Conservation (phyloP, 768 basidiomycete species). For the Daedaleopsis nitida region DNA sequence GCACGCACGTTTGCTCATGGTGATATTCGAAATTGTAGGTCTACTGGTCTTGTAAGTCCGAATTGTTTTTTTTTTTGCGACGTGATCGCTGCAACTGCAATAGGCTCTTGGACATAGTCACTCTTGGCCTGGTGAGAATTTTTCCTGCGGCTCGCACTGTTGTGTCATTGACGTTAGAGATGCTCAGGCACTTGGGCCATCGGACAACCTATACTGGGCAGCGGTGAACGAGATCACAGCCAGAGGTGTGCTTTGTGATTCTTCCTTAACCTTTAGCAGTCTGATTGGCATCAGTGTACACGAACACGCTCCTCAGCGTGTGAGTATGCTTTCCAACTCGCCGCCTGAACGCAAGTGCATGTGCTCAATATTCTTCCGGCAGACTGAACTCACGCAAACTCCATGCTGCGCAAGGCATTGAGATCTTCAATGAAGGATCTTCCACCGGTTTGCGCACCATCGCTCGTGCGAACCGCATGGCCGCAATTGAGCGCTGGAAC, state of each 20-base stretch:
- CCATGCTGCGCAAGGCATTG: not conserved
- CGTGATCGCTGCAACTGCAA: not conserved
- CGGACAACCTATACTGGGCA: not conserved
- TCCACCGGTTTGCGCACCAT: not conserved
- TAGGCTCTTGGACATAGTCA: not conserved
- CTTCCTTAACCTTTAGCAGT: not conserved
- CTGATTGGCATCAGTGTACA: not conserved
- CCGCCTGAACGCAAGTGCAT: not conserved
- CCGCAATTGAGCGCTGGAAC: not conserved
- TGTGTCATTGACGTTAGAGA: not conserved
- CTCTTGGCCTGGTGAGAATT: not conserved
- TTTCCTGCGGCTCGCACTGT: too few species aligned
- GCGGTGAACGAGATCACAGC: not conserved
- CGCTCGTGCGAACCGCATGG: not conserved
- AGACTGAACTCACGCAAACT: not conserved
- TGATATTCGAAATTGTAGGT: not conserved
- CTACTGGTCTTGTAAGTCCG: not conserved
- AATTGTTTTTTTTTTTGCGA: not conserved
- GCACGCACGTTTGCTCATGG: not conserved
- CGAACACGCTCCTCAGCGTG: not conserved
- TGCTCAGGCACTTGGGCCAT: not conserved
- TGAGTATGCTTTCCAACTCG: not conserved
- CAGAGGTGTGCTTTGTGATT: not conserved
- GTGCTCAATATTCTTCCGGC: not conserved
- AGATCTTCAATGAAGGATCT: not conserved